phyloP scores from a whole-genome alignment of 2,329 filamentous ascomycete species.

The Ampelomyces quisqualis region DNA sequence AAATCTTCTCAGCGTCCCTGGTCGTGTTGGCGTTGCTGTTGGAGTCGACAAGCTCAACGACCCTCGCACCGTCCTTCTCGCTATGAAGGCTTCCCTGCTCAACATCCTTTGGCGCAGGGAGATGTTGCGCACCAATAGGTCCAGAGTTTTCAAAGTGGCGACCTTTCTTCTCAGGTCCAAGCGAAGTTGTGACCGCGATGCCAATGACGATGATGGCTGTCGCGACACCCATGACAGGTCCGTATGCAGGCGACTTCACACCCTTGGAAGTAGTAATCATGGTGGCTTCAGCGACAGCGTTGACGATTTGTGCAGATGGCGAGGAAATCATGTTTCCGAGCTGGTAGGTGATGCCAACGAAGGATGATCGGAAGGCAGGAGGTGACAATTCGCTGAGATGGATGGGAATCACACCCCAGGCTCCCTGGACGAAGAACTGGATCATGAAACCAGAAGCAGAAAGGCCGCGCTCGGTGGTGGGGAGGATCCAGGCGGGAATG shows the following conservation, averaged over 20 bases:
- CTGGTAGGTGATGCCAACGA: conserved; percentile 72
- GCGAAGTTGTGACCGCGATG: conserved; percentile 65
- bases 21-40: conserved; percentile 4
- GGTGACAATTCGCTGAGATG: conserved; percentile 74
- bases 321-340: conserved; percentile 74
- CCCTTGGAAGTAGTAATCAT: conserved; percentile 57
- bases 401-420: conserved; percentile 56
- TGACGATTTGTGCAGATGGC: conserved; percentile 74
- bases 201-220: conserved; percentile 74
- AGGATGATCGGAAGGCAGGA: conserved; percentile 67
- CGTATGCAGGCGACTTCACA: conserved; percentile 66
- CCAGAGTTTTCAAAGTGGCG: conserved; percentile 65
- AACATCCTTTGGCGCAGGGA: conserved; percentile 30
- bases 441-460: conserved; percentile 68
- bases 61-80: conserved; percentile 29
- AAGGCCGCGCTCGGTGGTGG: conserved; percentile 59
- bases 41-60: conserved; percentile 22
- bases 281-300: conserved; percentile 64
- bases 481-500: conserved; percentile 71
- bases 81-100: conserved; percentile 32
- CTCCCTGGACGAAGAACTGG: conserved; percentile 56
- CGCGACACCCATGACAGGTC: conserved; percentile 72
- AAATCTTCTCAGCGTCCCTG: conserved; percentile 2
- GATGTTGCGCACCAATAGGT: conserved; percentile 50
- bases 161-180: conserved; percentile 75